Conservation (phyloP, 345 rosid species). For the Fremontodendron californicum region DNA sequence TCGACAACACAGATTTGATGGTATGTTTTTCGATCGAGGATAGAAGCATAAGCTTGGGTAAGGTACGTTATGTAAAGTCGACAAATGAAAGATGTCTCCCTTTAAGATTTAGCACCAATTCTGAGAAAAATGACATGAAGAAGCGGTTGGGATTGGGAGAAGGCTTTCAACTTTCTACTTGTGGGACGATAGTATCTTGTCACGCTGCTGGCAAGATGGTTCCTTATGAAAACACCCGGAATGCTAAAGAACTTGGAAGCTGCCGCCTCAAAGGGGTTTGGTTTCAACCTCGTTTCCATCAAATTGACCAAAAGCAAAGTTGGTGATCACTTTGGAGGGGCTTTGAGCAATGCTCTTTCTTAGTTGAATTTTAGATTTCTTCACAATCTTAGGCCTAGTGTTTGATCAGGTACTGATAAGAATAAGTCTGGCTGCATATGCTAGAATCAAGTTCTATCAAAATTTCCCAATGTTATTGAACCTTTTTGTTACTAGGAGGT, state of each 20-base stretch:
- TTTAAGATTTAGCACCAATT: neutral
- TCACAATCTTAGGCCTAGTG: neutral
- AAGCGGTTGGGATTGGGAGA: neutral
- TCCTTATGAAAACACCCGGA: neutral
- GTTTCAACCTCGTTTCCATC: constrained; percentile 30
- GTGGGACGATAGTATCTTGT: neutral
- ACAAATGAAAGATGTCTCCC: neutral
- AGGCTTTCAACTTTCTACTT: neutral
- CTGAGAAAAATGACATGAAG: neutral
- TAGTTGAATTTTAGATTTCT: neutral
- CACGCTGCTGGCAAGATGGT: neutral
- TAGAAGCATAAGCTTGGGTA: neutral
- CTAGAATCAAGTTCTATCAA: neutral
- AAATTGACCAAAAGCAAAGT: neutral
- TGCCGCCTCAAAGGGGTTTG: constrained; percentile 21
- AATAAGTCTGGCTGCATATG: neutral
- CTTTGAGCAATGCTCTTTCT: neutral
- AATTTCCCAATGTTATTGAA: neutral
- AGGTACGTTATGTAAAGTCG: neutral
- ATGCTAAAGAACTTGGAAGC: neutral
- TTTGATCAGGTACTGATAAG: neutral
- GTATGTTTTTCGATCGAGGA: neutral
- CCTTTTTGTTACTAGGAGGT: neutral
- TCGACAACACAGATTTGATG: neutral
- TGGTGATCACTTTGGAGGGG: constrained; percentile 7